Evolutionary conservation across 106 monocot species (phyloP), one percentile per base, ranked within the genome.

Genomic region (Dioscorea alata): DNA sequence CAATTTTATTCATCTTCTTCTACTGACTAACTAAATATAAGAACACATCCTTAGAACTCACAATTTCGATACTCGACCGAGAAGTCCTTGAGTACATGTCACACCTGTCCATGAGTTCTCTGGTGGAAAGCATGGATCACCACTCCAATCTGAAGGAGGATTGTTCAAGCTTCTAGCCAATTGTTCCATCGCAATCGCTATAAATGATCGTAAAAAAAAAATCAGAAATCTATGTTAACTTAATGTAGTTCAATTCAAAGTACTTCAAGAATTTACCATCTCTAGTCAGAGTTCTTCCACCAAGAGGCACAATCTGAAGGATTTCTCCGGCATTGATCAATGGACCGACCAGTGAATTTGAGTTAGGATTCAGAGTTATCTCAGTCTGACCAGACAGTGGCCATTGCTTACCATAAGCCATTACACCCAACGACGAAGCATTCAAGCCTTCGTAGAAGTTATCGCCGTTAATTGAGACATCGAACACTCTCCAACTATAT

Each of bases 401-500:
- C 89, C 96, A 84, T n/a, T 74, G 73, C 16, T 66, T 65, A 49
- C 82, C 86, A 34, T 81, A 89, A 50, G 92, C 86, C 84, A 92
- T 82, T 15, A 76, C 80, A 1, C 96, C 96, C 0, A 42, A 76
- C 23, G 86, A 70, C 23, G 96, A 84, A 22, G 87, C 83, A 59
- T 97, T 97, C 24, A 97, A 76, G 54, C 74, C 82, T 10, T 65
- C 21, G 50, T 75, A 82, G 78, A 89, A 97, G 12, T 57, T 33
- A 35, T 61, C 49, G 5, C 78, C 89, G 42, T 92, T 92, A 33
- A 97, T 71, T 25, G 73, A 48, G 33, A 97, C 78, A 67, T 92
- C 86, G 68, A 97, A 89, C 0, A 89, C 84, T 63, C 96, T 70
- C 96, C 92, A 92, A 74, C 92, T 92, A 66, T 76, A 87, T 0